Conservation (phyloP, 768 basidiomycete genomes). For the Lactarius trivialis region DNA sequence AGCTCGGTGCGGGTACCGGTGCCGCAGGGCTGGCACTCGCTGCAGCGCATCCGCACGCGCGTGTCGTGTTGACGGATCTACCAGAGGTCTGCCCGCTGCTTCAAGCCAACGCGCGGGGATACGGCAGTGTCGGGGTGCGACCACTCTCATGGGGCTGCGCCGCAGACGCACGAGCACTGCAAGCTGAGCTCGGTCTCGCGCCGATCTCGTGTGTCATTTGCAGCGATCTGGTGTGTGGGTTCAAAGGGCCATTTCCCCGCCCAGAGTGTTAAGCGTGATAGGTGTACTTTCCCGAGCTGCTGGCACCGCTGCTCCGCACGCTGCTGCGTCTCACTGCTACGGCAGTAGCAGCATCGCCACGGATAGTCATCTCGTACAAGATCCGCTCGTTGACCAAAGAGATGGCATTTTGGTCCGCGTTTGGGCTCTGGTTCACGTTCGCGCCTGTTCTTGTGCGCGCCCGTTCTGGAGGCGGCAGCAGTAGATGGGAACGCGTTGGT, state of each 20-base stretch:
- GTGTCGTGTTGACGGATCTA: constrained; percentile 63
- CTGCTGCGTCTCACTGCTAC: constrained; percentile 58
- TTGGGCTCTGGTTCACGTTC: constrained; percentile 73
- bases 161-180: constrained; percentile 37
- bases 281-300: constrained; percentile 83
- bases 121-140: constrained; percentile 36
- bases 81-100: constrained; percentile 60
- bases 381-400: constrained; percentile 69
- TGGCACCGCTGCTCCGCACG: constrained; percentile 69
- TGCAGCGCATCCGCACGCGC: constrained; percentile 18
- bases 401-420: constrained; percentile 68
- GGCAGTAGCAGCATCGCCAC: constrained; percentile 14
- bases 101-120: constrained; percentile 31
- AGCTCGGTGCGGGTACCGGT: constrained; percentile 78
- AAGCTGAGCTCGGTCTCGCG: constrained; percentile 32
- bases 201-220: constrained; percentile 63
- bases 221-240: constrained; percentile 67
- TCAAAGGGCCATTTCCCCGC: not conserved
- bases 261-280: constrained; percentile 29
- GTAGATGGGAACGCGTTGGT: constrained; percentile 24
- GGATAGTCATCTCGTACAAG: constrained; percentile 68
- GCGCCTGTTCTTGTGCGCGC: constrained; percentile 41
- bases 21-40: constrained; percentile 43
- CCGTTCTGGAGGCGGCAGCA: constrained; percentile 21
- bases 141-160: constrained; percentile 68